Base-by-base conservation (phyloP, 1,139 yeast genomes). In the Saccharomyces hybrid region DNA sequence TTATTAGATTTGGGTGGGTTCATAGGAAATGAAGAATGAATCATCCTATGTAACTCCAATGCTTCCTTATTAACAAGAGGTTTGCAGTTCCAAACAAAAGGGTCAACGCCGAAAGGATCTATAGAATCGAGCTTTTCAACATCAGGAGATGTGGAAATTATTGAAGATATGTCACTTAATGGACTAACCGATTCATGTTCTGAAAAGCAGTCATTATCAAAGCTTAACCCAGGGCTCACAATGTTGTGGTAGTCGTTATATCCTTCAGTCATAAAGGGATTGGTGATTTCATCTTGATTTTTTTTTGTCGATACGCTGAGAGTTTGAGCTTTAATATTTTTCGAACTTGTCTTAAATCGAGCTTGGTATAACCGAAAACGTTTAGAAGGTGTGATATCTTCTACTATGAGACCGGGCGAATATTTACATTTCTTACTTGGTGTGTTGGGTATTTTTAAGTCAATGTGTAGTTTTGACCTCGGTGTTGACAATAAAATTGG, bases 1-100 rank as follows among this genome's bases (percentile, higher is more conserved):
- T 42, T 32, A 48, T 42, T n/a, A 14, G 29, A 16, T 28, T 34
- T 46, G 1, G 19, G 31, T 1, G 31, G 48, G 29, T 13, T 28
- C 50, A 29, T 78, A 78, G 3, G 75, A 70, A 58, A 52, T 26
- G 55, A 60, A 34, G 56, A 58, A 47, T 56, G 58, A 31, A 57
- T 62, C 57, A 57, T 56, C 34, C 55, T 51, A 49, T 57, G 56
- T 29, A 56, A 46, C 48, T 63, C 57, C 14, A 54, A 46, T 23
- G 61, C 56, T 5, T 57, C 60, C 5, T 53, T 52, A 19, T 59
- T 53, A 7, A 63, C 49, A 3, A 46, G 46, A 25, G 61, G 53
- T 50, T 52, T 52, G 19, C 55, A 46, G 16, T 51, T 53, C 55
- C 57, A 56, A 3, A 52, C 47, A 29, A 46, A 48, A 27, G 19